A percentile compares a stretch with the other conserved stretches of the same genome.
Conservation (phyloP, 2,329 filamentous ascomycete genomes). For the Trichoderma hamatum region DNA sequence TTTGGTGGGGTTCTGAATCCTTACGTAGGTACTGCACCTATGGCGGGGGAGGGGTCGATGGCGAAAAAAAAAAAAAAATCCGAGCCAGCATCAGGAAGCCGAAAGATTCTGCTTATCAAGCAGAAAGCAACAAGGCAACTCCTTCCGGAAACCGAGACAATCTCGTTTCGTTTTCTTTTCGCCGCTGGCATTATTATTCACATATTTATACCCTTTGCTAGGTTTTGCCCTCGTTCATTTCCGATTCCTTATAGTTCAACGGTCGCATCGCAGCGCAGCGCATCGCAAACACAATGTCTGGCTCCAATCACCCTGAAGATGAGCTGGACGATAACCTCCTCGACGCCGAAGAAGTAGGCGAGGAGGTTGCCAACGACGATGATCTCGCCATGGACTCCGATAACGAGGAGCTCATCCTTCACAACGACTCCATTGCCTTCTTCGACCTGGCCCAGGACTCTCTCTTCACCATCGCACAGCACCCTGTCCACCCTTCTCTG, state of each 20-base stretch:
- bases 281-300: conserved; percentile 36
- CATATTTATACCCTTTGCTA: not conserved
- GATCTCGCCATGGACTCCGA: conserved; percentile 82
- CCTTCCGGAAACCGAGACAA: not conserved
- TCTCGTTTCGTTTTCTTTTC: not conserved
- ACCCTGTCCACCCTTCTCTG: conserved; percentile 76
- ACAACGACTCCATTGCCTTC: conserved; percentile 92
- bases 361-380: conserved; percentile 68
- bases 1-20: conserved; percentile 5
- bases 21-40: not conserved
- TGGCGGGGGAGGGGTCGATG: conserved; percentile 28
- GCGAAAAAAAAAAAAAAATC: conserved; percentile 23
- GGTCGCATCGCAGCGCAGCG: not conserved
- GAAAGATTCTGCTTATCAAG: conserved; percentile 30
- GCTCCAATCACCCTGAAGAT: conserved; percentile 36
- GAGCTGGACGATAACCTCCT: conserved; percentile 61
- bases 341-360: conserved; percentile 74
- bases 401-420: conserved; percentile 73
- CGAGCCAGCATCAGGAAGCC: conserved; percentile 23
- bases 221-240: not conserved
- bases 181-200: not conserved
- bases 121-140: conserved; percentile 23
- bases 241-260: not conserved
- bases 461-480: conserved; percentile 93
- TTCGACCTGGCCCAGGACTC: conserved; percentile 90